phyloP scores from a whole-genome alignment of 2,329 filamentous ascomycete genomes.

The Phyllosticta citribraziliensis region DNA sequence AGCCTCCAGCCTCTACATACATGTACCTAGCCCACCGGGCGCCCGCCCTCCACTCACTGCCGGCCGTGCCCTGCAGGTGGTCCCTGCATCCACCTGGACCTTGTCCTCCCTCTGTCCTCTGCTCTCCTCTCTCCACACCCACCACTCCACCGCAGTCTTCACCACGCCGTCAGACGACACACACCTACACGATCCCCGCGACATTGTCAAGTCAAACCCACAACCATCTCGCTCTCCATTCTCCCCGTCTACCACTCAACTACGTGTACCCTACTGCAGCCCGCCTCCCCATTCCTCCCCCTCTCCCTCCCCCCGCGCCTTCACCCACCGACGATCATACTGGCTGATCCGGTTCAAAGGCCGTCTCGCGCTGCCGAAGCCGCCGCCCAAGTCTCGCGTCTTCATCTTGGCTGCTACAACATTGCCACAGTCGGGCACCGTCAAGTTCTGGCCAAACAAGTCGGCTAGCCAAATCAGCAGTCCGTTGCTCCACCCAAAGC shows the following conservation, averaged over 20 bases:
- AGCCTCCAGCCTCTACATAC: too few species aligned
- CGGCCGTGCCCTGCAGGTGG: too few species aligned
- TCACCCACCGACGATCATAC: constrained; percentile 6
- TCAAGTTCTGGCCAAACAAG: constrained; percentile 47
- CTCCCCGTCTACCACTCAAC: background rate
- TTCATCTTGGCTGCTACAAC: constrained; percentile 1
- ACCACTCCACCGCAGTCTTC: too few species aligned
- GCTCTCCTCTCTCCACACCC: too few species aligned
- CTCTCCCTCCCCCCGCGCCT: background rate
- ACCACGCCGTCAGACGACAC: too few species aligned
- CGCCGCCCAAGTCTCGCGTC: background rate
- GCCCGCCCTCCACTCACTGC: too few species aligned
- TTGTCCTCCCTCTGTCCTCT: too few species aligned
- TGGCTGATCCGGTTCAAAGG: constrained; percentile 1
- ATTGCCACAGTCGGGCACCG: constrained; percentile 38
- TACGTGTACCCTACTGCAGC: background rate
- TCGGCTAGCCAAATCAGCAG: constrained; percentile 58
- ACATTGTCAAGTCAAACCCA: too few species aligned
- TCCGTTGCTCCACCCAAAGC: constrained; percentile 63
- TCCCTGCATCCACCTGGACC: too few species aligned
- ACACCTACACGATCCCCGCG: too few species aligned
- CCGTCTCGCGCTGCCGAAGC: constrained; percentile 3
- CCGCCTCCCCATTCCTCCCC: background rate
- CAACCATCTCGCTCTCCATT: too few species aligned
- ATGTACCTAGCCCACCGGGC: too few species aligned